Conservation (phyloP, 768 basidiomycete species). For the Mycena pura region DNA sequence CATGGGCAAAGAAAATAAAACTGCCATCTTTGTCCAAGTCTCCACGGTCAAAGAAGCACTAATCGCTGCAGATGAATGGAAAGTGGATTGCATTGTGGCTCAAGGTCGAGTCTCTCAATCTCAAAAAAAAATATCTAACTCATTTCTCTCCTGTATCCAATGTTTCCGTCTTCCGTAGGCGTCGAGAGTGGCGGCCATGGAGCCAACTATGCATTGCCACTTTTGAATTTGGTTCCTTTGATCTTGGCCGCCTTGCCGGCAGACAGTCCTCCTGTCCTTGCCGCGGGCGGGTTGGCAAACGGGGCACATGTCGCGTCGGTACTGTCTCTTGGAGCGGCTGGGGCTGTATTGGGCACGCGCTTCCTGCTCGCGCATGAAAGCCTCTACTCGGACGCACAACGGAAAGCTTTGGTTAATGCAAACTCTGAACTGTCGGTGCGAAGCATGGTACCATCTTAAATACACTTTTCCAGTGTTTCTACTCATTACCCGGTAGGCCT, state of each 20-base stretch:
- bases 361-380: conserved; percentile 75
- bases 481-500: conserved; percentile 41
- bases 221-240: conserved; percentile 64
- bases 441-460: conserved; percentile 45
- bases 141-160: conserved; percentile 10
- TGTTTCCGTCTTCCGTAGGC: conserved; percentile 47
- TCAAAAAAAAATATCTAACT: too few relatives aligned
- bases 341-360: conserved; percentile 76
- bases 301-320: conserved; percentile 71
- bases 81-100: conserved; percentile 75
- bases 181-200: conserved; percentile 86
- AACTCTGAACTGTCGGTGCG: conserved; percentile 54
- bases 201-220: conserved; percentile 57
- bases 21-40: conserved; percentile 71
- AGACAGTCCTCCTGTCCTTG: conserved; percentile 62
- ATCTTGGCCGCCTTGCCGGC: conserved; percentile 52
- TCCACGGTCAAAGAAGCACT: conserved; percentile 64
- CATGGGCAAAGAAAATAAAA: conserved; percentile 46
- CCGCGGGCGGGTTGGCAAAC: conserved; percentile 75
- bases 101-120: conserved; percentile 72
- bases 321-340: conserved; percentile 71
- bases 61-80: conserved; percentile 68
- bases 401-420: conserved; percentile 57
- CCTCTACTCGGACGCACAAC: conserved; percentile 60
- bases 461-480: background rate